Evolutionary conservation across 2,329 filamentous ascomycete species (phyloP).

Genomic region (Aspergillus terreus): DNA sequence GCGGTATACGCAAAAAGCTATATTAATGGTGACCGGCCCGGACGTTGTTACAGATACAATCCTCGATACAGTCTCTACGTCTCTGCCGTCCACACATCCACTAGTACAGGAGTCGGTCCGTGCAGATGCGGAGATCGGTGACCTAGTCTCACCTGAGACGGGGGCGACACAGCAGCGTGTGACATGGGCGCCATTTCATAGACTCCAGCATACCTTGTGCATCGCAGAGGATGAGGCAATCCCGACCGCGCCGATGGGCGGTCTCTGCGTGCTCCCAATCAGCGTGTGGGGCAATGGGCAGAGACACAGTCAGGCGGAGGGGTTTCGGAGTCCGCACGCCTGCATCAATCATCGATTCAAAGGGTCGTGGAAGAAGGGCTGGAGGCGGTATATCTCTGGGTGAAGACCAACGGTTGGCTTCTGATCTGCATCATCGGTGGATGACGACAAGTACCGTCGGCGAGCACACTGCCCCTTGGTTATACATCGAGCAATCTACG

Average conservation of each 20-base stretch:
- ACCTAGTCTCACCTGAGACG: conserved; percentile 11
- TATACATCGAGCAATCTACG: no score
- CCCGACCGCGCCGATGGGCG: conserved; percentile 53
- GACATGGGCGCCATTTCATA: conserved; percentile 34
- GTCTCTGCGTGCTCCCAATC: conserved; percentile 83
- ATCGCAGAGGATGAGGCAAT: conserved; percentile 20
- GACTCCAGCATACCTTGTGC: conserved; percentile 22
- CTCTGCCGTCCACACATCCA: conserved; percentile 23
- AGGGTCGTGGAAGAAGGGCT: conserved; percentile 27
- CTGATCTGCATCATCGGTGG: no score
- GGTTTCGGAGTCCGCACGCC: conserved; percentile 24
- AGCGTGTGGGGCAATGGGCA: conserved; percentile 52
- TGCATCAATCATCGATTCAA: conserved; percentile 34
- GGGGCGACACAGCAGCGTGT: conserved; percentile 19
- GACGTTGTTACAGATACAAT: conserved; percentile 33
- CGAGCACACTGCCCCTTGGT: no score
- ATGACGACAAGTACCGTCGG: no score
- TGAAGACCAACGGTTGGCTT: no score
- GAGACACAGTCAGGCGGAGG: conserved; percentile 28
- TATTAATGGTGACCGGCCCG: conserved; percentile 31
- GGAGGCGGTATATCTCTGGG: conserved; percentile 27
- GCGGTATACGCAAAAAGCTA: conserved; percentile 23
- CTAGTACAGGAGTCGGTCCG: conserved; percentile 21
- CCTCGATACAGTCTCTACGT: conserved; percentile 28
- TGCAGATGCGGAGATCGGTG: conserved; percentile 20